Conservation (phyloP, 345 rosid species). For the Eucalyptus marginata region DNA sequence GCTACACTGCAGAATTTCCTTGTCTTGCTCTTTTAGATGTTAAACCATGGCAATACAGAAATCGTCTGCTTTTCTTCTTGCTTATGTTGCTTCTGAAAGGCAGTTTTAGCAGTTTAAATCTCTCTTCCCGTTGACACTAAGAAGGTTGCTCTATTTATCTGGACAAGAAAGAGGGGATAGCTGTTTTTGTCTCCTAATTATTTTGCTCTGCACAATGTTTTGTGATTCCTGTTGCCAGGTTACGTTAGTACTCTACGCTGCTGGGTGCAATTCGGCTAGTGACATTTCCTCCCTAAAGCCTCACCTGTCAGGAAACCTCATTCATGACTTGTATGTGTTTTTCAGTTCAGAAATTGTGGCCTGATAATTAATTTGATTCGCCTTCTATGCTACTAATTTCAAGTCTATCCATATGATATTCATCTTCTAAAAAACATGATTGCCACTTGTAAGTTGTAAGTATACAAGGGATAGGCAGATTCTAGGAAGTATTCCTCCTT, state of each 20-base stretch:
- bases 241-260: slow-evolving; percentile 43
- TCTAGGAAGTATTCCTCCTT: neutral
- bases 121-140: neutral
- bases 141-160: neutral
- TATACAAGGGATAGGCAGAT: neutral
- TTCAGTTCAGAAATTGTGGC: neutral
- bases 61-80: neutral
- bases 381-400: neutral
- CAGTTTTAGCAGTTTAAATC: neutral
- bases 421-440: neutral
- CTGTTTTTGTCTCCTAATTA: neutral
- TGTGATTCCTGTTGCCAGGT: slow-evolving; percentile 25
- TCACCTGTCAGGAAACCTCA: slow-evolving; percentile 55
- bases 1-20: neutral
- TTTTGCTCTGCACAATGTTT: neutral
- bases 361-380: neutral
- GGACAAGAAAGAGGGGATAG: neutral
- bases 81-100: neutral
- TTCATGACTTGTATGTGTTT: slow-evolving; percentile 65
- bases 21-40: neutral
- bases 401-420: neutral
- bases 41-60: neutral
- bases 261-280: slow-evolving; percentile 51
- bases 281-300: slow-evolving; percentile 75
- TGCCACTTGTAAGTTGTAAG: neutral